Conservation (phyloP, 108 stramenopile genomes). For the Fragilaria crotonensis region DNA sequence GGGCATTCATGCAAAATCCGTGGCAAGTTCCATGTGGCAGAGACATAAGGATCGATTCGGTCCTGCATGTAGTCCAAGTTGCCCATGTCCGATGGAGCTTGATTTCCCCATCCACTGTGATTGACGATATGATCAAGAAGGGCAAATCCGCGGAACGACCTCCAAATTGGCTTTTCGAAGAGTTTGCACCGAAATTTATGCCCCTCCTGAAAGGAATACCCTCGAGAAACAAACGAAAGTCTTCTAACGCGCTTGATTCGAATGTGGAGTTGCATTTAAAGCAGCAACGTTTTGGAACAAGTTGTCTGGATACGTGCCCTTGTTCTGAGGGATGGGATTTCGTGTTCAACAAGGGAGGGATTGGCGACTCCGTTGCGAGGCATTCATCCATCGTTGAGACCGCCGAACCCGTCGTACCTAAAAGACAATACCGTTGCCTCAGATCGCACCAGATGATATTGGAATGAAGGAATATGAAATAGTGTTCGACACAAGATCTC, state of each 20-base stretch:
- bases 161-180: conserved; percentile 7
- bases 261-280: conserved; percentile 17
- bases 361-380: too few species aligned
- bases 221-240: conserved; percentile 6
- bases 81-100: conserved; percentile 10
- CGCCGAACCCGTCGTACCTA: too few species aligned
- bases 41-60: conserved; percentile 12
- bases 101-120: conserved; percentile 3
- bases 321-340: conserved; percentile 20
- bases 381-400: too few species aligned
- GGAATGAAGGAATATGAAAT: not conserved
- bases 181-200: conserved; percentile 14
- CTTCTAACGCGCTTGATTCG: conserved; percentile 9
- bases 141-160: not conserved
- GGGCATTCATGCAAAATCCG: conserved; percentile 3
- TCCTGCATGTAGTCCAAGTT: conserved; percentile 7
- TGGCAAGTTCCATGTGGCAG: conserved; percentile 15
- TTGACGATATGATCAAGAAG: conserved; percentile 10
- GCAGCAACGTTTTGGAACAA: conserved; percentile 11
- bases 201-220: conserved; percentile 13
- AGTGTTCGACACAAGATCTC: not conserved
- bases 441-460: not conserved
- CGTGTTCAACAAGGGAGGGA: conserved; percentile 20
- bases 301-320: conserved; percentile 6
- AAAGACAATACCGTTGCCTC: too few species aligned